Evolutionary conservation across 768 basidiomycete genomes (phyloP).

Genomic region (Lactarius akahatsu): DNA sequence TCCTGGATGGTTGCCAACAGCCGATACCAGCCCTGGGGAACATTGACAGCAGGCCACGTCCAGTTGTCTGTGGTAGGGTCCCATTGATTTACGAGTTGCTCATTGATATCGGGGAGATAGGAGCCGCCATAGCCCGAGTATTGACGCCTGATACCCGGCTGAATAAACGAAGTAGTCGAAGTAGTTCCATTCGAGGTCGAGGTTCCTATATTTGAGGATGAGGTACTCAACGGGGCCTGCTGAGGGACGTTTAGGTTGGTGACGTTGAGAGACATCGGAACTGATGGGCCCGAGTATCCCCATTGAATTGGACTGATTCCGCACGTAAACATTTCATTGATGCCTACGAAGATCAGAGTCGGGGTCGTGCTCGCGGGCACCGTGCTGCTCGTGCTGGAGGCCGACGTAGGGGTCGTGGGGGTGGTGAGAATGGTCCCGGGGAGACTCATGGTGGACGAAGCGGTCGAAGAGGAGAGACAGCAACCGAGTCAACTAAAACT

Average conservation of each 20-base stretch:
- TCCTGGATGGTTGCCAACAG: constrained; percentile 32
- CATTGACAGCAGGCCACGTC: constrained; percentile 48
- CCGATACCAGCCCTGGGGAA: constrained; percentile 51
- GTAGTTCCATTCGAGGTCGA: constrained; percentile 19
- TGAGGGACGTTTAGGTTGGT: constrained; percentile 42
- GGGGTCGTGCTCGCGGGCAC: background rate
- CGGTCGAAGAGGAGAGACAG: background rate
- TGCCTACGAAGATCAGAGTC: background rate
- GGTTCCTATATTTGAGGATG: constrained; percentile 8
- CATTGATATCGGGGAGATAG: constrained; percentile 27
- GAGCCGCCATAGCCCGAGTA: constrained; percentile 16
- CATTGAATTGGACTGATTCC: constrained; percentile 34
- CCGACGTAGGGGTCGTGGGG: background rate
- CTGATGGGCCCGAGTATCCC: constrained; percentile 30
- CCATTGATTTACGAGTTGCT: constrained; percentile 35
- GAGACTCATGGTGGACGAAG: constrained; percentile 12
- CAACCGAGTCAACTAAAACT: background rate
- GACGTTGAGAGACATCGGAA: constrained; percentile 38
- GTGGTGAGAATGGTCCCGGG: too few species aligned
- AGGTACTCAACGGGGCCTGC: constrained; percentile 15
- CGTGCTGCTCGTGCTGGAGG: constrained; percentile 1
- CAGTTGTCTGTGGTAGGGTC: constrained; percentile 35
- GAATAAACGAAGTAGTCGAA: background rate
- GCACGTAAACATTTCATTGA: constrained; percentile 40
- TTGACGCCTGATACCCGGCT: constrained; percentile 5